phyloP scores from a whole-genome alignment of 2,329 filamentous ascomycete genomes.

The Botrytis squamosa region DNA sequence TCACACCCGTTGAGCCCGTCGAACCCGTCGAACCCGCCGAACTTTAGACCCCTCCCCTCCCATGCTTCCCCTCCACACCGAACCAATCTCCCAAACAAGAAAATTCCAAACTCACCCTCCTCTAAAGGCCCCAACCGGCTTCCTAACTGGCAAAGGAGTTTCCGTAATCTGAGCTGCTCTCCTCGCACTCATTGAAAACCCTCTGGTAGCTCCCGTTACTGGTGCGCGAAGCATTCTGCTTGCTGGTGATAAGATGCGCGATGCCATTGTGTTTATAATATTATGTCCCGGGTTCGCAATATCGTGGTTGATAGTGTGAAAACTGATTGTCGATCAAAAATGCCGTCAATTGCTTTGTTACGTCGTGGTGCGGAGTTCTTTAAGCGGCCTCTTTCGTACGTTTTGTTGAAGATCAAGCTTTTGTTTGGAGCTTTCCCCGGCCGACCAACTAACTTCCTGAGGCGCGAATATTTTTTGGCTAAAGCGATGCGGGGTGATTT shows the following conservation, averaged over 20 bases:
- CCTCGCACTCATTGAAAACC: background rate
- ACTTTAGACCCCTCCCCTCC: background rate
- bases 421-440: constrained; percentile 20
- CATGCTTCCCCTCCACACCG: background rate
- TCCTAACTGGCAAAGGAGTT: constrained; percentile 52
- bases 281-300: background rate
- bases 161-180: background rate
- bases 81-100: background rate
- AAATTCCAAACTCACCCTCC: constrained; percentile 58
- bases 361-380: constrained; percentile 7
- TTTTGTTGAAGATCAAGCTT: constrained; percentile 12
- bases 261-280: constrained; percentile 42
- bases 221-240: constrained; percentile 39
- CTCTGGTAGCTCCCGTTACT: background rate
- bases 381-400: constrained; percentile 1
- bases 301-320: background rate
- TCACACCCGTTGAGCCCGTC: background rate
- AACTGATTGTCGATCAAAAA: background rate
- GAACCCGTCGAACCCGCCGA: background rate
- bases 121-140: constrained; percentile 68
- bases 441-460: constrained; percentile 12
- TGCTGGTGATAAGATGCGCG: constrained; percentile 43
- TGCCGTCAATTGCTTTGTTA: constrained; percentile 8
- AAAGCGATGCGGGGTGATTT: constrained; percentile 14
- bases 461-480: constrained; percentile 8